Percentiles rank a stretch among this genome's conserved stretches.
Evolutionary conservation across 2,329 filamentous ascomycete genomes (phyloP).

Genomic region (Fusarium marasasianum): DNA sequence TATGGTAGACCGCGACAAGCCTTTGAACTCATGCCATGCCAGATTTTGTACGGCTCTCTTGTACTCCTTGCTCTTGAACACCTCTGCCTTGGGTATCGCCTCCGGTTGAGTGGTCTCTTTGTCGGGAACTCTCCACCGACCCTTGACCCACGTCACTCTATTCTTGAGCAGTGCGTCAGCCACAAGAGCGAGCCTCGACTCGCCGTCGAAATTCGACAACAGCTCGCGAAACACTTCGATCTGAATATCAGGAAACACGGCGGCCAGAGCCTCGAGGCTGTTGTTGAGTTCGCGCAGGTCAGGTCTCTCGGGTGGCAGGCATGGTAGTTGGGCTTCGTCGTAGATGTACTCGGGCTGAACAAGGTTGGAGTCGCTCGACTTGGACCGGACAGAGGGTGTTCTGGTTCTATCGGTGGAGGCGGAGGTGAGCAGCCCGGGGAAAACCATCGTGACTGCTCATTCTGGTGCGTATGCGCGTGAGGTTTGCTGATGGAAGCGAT

Average conservation of each 20-base stretch:
- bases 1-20: constrained; percentile 76
- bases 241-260: constrained; percentile 83
- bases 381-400: constrained; percentile 46
- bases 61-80: constrained; percentile 74
- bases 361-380: constrained; percentile 44
- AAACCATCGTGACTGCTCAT: constrained; percentile 59
- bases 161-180: constrained; percentile 81
- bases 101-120: constrained; percentile 45
- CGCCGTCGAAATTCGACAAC: constrained; percentile 76
- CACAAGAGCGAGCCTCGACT: constrained; percentile 79
- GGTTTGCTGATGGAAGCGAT: not conserved
- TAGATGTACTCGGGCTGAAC: constrained; percentile 59
- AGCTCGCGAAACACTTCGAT: constrained; percentile 86
- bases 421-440: constrained; percentile 59
- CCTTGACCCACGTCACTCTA: constrained; percentile 74
- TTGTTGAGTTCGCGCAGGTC: constrained; percentile 76
- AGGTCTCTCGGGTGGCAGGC: constrained; percentile 60
- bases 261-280: constrained; percentile 72
- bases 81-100: constrained; percentile 67
- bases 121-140: constrained; percentile 65
- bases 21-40: constrained; percentile 79
- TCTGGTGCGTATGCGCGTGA: constrained; percentile 30
- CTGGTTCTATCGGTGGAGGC: constrained; percentile 53
- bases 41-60: constrained; percentile 73
- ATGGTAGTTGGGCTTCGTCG: constrained; percentile 64